Evolutionary conservation across 1,284 basidiomycete genomes (phyloP).

Genomic region (Serendipita sp.): DNA sequence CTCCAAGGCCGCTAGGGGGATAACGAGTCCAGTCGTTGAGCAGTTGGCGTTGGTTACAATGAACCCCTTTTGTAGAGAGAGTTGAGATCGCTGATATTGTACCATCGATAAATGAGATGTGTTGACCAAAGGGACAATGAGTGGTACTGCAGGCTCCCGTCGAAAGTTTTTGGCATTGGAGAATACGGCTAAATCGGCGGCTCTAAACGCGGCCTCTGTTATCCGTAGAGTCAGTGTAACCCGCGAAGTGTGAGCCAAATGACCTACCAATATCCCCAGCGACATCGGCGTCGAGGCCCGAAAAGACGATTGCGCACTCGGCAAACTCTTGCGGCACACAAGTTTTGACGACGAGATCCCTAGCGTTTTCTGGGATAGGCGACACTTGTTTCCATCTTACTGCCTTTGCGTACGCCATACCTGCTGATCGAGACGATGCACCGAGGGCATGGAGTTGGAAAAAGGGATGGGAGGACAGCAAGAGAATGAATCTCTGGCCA

Average conservation of each 20-base stretch:
- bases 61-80: slow-evolving; percentile 71
- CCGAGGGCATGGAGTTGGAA: slow-evolving; percentile 81
- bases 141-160: slow-evolving; percentile 85
- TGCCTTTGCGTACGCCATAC: slow-evolving; percentile 67
- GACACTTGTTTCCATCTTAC: slow-evolving; percentile 84
- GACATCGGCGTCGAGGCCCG: slow-evolving; percentile 86
- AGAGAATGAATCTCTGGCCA: slow-evolving; percentile 86
- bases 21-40: slow-evolving; percentile 87
- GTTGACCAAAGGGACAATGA: slow-evolving; percentile 96
- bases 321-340: slow-evolving; percentile 69
- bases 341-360: slow-evolving; percentile 60
- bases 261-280: slow-evolving; percentile 85
- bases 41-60: slow-evolving; percentile 99
- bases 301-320: slow-evolving; percentile 85
- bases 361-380: slow-evolving; percentile 57
- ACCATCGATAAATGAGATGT: slow-evolving; percentile 76
- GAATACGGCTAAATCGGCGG: slow-evolving; percentile 84
- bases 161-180: slow-evolving; percentile 98
- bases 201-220: slow-evolving; percentile 74
- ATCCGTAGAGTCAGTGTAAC: slow-evolving; percentile 4
- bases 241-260: background rate
- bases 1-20: slow-evolving; percentile 87
- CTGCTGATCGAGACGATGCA: slow-evolving; percentile 79
- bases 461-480: slow-evolving; percentile 82
- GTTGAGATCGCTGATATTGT: slow-evolving; percentile 61